phyloP scores from a whole-genome alignment of 106 monocot species.

The Cymbidium sinense region DNA sequence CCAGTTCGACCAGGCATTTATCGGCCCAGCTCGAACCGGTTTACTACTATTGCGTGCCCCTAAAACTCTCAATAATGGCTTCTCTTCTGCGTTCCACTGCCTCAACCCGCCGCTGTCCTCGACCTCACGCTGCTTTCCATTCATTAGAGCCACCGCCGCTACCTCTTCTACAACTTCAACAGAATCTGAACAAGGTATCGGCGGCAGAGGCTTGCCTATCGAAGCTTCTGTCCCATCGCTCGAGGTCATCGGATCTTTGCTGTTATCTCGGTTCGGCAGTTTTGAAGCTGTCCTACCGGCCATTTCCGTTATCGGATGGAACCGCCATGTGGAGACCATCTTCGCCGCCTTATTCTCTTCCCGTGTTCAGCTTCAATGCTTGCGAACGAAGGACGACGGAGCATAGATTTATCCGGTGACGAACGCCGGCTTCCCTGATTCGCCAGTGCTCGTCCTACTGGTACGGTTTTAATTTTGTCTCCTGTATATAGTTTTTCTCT shows the following conservation, averaged over 20 bases:
- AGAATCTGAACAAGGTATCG: not conserved
- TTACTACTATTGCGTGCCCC: no score
- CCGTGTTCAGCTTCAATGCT: constrained; percentile 61
- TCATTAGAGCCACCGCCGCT: not conserved
- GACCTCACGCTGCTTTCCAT: constrained; percentile 4
- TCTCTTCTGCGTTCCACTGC: not conserved
- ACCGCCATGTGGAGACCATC: constrained; percentile 85
- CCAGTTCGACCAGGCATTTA: no score
- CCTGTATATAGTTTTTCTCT: not conserved
- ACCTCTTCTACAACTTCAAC: constrained; percentile 1
- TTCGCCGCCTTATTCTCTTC: constrained; percentile 83
- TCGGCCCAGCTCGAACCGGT: no score
- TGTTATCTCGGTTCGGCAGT: constrained; percentile 50
- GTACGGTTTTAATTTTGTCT: constrained; percentile 17
- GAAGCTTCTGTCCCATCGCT: constrained; percentile 15
- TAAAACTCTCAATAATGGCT: not conserved
- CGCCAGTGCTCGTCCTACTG: constrained; percentile 79
- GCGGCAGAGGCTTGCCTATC: not conserved
- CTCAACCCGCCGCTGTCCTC: constrained; percentile 6
- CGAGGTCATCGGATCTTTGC: constrained; percentile 54
- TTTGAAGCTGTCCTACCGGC: constrained; percentile 47
- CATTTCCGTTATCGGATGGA: constrained; percentile 75
- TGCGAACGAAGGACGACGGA: constrained; percentile 63
- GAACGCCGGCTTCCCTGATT: constrained; percentile 43
- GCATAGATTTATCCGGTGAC: constrained; percentile 72